Percentiles rank a stretch among this genome's conserved stretches.
Conservation (phyloP, 2,329 filamentous ascomycete species). For the Claviceps citrina region DNA sequence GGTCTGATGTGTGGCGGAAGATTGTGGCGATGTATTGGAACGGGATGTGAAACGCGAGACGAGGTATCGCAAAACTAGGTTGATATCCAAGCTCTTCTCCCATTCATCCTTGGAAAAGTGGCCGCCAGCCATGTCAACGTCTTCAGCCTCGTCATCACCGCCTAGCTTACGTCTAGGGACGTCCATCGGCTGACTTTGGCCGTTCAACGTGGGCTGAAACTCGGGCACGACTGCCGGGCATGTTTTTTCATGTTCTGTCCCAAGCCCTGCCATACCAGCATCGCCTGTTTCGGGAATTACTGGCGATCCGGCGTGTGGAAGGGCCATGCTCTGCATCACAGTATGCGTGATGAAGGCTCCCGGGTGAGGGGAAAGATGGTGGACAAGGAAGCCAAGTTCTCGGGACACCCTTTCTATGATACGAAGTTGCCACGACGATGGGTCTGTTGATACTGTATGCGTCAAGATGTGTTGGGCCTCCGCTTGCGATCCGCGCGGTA, state of each 20-base stretch:
- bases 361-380: conserved; percentile 65
- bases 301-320: conserved; percentile 67
- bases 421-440: conserved; percentile 54
- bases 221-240: conserved; percentile 18
- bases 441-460: conserved; percentile 19
- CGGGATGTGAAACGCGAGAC: conserved; percentile 54
- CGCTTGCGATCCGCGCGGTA: conserved; percentile 27
- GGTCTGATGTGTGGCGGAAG: conserved; percentile 31
- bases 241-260: conserved; percentile 10
- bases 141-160: conserved; percentile 11
- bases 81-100: conserved; percentile 83
- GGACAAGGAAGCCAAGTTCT: conserved; percentile 71
- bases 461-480: conserved; percentile 15
- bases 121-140: conserved; percentile 12
- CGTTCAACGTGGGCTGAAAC: conserved; percentile 33
- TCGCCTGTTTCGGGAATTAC: conserved; percentile 39
- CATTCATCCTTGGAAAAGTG: conserved; percentile 63
- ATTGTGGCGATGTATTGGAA: conserved; percentile 24
- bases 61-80: conserved; percentile 80
- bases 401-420: conserved; percentile 72
- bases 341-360: conserved; percentile 77
- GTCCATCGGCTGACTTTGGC: conserved; percentile 21
- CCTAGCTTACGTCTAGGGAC: conserved; percentile 17
- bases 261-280: conserved; percentile 16
- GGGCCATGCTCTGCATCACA: conserved; percentile 44